Evolutionary conservation across 495 filamentous ascomycete genomes (phyloP).

Genomic region (Hypoxylon perforatum): DNA sequence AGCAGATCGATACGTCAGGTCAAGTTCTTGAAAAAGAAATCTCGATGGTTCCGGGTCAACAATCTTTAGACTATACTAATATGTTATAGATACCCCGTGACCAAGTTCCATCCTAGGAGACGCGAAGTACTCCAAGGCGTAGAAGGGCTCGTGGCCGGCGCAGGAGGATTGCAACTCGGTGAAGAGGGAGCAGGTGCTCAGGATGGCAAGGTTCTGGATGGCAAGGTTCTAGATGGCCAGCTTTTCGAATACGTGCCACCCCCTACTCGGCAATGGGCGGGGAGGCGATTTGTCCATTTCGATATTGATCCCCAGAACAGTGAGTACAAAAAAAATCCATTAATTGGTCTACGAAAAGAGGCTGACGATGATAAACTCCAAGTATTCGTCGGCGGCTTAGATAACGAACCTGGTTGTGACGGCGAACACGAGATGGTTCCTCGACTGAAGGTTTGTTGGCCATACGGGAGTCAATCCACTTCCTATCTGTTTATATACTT

Average conservation of each 20-base stretch:
- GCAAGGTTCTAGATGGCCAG: slow-evolving; percentile 11
- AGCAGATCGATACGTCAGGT: not conserved
- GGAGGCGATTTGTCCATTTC: slow-evolving; percentile 31
- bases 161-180: no score
- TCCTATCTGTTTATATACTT: not conserved
- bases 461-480: not conserved
- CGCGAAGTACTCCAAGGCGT: not conserved
- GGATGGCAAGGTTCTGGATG: no score
- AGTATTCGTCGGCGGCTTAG: slow-evolving; percentile 29
- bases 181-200: no score
- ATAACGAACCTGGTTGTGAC: slow-evolving; percentile 7
- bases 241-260: slow-evolving; percentile 29
- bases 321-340: slow-evolving; percentile 4
- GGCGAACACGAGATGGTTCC: slow-evolving; percentile 34
- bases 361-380: not conserved
- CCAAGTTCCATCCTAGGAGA: slow-evolving; percentile 34
- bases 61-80: not conserved
- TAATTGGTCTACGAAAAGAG: not conserved
- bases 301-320: slow-evolving; percentile 38
- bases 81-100: slow-evolving; percentile 25
- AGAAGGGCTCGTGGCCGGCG: not conserved
- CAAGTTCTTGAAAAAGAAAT: not conserved
- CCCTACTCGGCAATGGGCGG: slow-evolving; percentile 10
- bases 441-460: slow-evolving; percentile 25
- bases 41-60: no score